Evolutionary conservation across 164 flowering plant species (phyloP).

Genomic region (Tetracentron sinense): DNA sequence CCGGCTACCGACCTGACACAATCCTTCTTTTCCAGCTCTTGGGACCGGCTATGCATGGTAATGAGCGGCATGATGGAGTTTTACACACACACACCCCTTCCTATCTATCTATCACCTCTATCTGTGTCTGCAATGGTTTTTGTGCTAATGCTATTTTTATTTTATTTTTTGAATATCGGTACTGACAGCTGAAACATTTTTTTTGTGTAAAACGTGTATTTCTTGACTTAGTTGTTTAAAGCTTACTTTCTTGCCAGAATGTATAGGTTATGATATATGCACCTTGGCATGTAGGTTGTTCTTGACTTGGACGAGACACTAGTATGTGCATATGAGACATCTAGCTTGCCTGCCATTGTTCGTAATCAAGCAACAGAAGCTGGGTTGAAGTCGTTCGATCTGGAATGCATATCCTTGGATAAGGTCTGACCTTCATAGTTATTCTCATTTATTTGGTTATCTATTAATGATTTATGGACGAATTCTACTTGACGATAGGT

Average conservation of each 20-base stretch:
- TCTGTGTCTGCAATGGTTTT: too few relatives aligned
- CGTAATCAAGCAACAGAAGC: conserved; percentile 80
- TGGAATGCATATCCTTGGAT: conserved; percentile 82
- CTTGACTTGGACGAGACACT: conserved; percentile 97
- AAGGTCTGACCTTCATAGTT: conserved; percentile 43
- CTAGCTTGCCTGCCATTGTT: conserved; percentile 61
- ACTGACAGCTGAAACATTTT: not conserved
- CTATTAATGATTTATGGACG: not conserved
- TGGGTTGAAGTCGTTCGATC: conserved; percentile 87
- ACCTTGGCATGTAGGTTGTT: conserved; percentile 56
- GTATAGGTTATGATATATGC: conserved; percentile 4
- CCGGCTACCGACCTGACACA: too few relatives aligned
- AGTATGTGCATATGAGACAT: conserved; percentile 89
- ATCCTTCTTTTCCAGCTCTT: too few relatives aligned
- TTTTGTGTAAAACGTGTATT: too few relatives aligned
- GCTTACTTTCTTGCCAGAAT: not conserved
- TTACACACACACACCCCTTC: too few relatives aligned
- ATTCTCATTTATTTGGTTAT: not conserved
- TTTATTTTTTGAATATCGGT: too few relatives aligned
- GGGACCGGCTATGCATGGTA: too few relatives aligned
- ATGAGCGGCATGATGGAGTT: too few relatives aligned
- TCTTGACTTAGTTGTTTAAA: too few relatives aligned
- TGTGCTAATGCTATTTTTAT: too few relatives aligned
- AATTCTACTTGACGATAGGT: not conserved
- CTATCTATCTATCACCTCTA: too few relatives aligned